Conservation (phyloP, 2,329 filamentous ascomycete genomes). For the Pseudovirgaria hyperparasitica region DNA sequence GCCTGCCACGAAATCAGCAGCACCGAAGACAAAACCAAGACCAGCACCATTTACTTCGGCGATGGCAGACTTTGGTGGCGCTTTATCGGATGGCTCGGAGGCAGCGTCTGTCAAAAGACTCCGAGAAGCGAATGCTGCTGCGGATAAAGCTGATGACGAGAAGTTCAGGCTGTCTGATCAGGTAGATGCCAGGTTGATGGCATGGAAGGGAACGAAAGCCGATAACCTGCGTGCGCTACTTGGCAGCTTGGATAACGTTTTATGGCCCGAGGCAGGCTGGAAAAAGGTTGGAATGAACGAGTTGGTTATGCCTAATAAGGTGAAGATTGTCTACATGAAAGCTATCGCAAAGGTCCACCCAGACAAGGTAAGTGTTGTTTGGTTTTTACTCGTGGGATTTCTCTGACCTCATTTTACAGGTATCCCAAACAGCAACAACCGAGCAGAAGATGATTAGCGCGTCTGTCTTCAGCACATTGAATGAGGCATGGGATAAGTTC, state of each 20-base stretch:
- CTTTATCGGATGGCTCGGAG: conserved; percentile 33
- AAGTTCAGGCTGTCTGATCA: conserved; percentile 79
- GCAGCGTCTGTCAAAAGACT: conserved; percentile 70
- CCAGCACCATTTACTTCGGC: conserved; percentile 26
- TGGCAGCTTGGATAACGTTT: conserved; percentile 72
- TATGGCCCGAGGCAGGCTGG: conserved; percentile 91
- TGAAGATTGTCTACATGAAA: conserved; percentile 98
- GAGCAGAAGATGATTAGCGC: conserved; percentile 56
- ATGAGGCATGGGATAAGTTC: conserved; percentile 59
- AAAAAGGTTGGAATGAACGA: conserved; percentile 94
- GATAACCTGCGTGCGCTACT: conserved; percentile 85
- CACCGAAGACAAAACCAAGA: conserved; percentile 16
- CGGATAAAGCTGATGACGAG: conserved; percentile 80
- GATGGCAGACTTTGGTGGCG: conserved; percentile 26
- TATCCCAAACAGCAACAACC: conserved; percentile 49
- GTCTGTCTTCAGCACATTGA: conserved; percentile 50
- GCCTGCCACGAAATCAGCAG: conserved; percentile 11
- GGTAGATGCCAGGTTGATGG: conserved; percentile 64
- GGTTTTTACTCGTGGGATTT: conserved; percentile 1
- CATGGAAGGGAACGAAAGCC: conserved; percentile 83
- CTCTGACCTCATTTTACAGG: conserved; percentile 25
- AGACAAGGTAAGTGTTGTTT: conserved; percentile 65
- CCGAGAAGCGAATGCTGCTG: conserved; percentile 71
- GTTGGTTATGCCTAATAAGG: conserved; percentile 81
- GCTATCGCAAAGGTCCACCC: conserved; percentile 97